Evolutionary conservation across 176 grass and related monocot species (phyloP).

Genomic region (Aegilops longissima): DNA sequence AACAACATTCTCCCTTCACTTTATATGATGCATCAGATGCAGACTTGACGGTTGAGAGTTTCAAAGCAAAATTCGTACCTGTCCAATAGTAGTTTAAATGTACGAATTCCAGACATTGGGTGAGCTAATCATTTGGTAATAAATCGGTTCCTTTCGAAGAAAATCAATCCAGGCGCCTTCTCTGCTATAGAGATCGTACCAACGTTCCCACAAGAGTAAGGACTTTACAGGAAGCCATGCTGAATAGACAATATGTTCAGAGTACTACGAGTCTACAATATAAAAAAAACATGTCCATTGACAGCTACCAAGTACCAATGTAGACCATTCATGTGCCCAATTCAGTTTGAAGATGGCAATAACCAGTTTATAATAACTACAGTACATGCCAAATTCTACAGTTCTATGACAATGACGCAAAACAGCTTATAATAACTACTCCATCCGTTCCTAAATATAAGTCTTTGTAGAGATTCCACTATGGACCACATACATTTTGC

Average conservation of each 20-base stretch:
- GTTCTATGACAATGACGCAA: neutral
- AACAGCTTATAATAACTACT: neutral
- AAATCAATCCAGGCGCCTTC: neutral
- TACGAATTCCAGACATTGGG: neutral
- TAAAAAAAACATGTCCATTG: neutral
- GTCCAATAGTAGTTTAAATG: neutral
- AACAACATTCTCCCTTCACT: neutral
- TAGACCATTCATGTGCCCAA: slow-evolving; percentile 6
- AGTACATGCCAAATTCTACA: neutral
- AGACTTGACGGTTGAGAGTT: neutral
- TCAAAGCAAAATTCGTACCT: neutral
- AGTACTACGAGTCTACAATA: neutral
- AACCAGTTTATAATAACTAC: slow-evolving; percentile 2
- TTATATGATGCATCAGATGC: neutral
- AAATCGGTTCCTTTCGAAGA: neutral
- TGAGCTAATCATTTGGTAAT: neutral
- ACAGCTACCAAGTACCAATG: neutral
- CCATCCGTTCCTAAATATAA: no score
- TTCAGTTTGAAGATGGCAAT: slow-evolving; percentile 16
- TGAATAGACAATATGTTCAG: neutral
- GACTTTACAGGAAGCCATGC: neutral
- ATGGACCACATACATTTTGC: no score
- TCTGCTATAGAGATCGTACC: slow-evolving; percentile 10
- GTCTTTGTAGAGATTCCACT: no score
- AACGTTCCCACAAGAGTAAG: neutral